phyloP scores from a whole-genome alignment of 2,329 filamentous ascomycete species.

The Sporothrix variecibatus region DNA sequence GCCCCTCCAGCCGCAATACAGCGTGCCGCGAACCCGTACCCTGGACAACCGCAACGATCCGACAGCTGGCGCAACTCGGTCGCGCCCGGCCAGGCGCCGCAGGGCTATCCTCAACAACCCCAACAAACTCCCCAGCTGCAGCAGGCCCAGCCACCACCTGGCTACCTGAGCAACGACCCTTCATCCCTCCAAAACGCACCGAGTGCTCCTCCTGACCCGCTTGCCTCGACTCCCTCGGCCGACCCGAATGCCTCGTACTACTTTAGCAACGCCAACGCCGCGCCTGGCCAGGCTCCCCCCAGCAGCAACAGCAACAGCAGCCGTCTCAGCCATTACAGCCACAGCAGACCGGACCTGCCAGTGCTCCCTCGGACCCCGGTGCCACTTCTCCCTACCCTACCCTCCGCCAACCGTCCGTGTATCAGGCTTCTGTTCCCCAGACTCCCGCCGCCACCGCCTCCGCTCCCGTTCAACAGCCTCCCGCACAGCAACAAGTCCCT shows the following conservation, averaged over 20 bases:
- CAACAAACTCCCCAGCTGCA: conserved; percentile 29
- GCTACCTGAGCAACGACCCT: conserved; percentile 23
- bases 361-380: conserved; percentile 45
- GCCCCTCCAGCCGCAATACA: conserved; percentile 48
- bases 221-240: conserved; percentile 40
- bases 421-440: conserved; percentile 47
- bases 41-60: conserved; percentile 50
- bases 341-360: conserved; percentile 40
- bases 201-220: conserved; percentile 37
- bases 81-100: conserved; percentile 42
- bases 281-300: conserved; percentile 36
- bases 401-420: conserved; percentile 50
- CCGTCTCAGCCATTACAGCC: conserved; percentile 33
- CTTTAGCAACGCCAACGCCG: conserved; percentile 47
- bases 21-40: conserved; percentile 44
- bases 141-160: conserved; percentile 8
- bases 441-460: conserved; percentile 41
- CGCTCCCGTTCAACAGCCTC: conserved; percentile 39
- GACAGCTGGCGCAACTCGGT: conserved; percentile 54
- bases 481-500: background rate
- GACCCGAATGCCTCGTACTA: conserved; percentile 63
- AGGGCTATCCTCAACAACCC: conserved; percentile 38
- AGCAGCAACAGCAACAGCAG: conserved; percentile 38
- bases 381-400: conserved; percentile 55
- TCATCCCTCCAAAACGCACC: conserved; percentile 11